Evolutionary conservation across 805 yeast genomes (phyloP).

Genomic region (Yarrowia sp.): DNA sequence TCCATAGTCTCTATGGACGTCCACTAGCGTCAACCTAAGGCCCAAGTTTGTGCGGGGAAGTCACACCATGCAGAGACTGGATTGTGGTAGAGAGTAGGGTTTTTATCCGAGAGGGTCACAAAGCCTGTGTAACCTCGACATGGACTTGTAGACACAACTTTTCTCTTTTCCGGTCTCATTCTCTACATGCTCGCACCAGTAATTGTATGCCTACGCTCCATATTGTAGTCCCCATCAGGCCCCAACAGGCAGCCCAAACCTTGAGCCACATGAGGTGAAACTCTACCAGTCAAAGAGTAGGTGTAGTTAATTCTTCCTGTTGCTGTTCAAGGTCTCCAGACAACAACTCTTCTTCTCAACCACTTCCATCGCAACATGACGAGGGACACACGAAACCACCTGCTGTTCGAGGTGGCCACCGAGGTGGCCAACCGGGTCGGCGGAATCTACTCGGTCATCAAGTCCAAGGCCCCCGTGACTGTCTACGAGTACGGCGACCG

Average conservation of each 20-base stretch:
- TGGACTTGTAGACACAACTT: too few relatives aligned
- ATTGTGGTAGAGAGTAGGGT: too few relatives aligned
- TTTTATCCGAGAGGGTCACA: too few relatives aligned
- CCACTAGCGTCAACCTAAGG: neutral
- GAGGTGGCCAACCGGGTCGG: conserved; percentile 98
- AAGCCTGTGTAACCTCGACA: too few relatives aligned
- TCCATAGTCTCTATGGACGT: too few relatives aligned
- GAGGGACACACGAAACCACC: conserved; percentile 86
- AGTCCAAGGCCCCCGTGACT: conserved; percentile 95
- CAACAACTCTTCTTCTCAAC: neutral
- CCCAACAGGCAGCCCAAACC: conserved; percentile 22
- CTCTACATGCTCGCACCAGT: too few relatives aligned
- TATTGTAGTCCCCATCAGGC: neutral
- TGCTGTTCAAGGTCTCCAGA: neutral
- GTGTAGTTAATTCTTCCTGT: neutral
- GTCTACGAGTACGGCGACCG: conserved; percentile 88
- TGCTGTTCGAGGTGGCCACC: conserved; percentile 90
- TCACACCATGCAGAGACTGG: conserved; percentile 15
- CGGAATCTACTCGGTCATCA: conserved; percentile 93
- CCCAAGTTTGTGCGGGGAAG: conserved; percentile 20
- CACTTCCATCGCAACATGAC: conserved; percentile 38
- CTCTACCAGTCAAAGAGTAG: neutral
- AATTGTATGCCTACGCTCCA: too few relatives aligned
- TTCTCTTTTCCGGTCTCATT: too few relatives aligned
- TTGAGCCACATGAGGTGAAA: neutral